These are phyloP conservation scores for Angomonas ambiguus DNA, from an alignment of 208 protist genomes.

Conservation along the genomic window DNA sequence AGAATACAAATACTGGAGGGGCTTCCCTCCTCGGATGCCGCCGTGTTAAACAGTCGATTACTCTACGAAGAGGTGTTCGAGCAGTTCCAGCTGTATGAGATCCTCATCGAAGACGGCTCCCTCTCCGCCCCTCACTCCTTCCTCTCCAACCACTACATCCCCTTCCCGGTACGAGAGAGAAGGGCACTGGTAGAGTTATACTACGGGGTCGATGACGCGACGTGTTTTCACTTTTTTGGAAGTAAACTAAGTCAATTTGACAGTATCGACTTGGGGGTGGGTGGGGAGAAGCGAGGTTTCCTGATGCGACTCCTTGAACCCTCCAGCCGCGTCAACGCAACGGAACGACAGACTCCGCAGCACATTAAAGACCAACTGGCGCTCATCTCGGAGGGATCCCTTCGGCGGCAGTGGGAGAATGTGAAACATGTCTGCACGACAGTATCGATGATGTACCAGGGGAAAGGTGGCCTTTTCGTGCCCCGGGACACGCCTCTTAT, in stretches of 20 bases:
- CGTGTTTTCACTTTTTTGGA: slow-evolving; percentile 74
- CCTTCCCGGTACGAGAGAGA: slow-evolving; percentile 55
- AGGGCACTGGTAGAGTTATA: slow-evolving; percentile 63
- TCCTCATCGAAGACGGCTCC: slow-evolving; percentile 44
- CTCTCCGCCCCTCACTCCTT: slow-evolving; percentile 77
- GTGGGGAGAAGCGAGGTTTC: slow-evolving; percentile 23
- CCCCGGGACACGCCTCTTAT: slow-evolving; percentile 49
- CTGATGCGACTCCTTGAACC: slow-evolving; percentile 51
- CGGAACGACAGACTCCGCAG: slow-evolving; percentile 20
- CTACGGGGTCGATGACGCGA: slow-evolving; percentile 61
- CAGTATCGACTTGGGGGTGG: not conserved
- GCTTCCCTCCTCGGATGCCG: slow-evolving; percentile 17
- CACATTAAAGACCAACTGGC: not conserved
- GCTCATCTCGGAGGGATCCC: slow-evolving; percentile 11
- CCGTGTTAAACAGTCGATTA: slow-evolving; percentile 34
- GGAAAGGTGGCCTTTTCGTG: slow-evolving; percentile 60
- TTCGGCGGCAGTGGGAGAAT: slow-evolving; percentile 81
- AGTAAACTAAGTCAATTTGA: slow-evolving; percentile 52
- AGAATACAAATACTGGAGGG: slow-evolving; percentile 34
- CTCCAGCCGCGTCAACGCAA: slow-evolving; percentile 7
- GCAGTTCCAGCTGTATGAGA: slow-evolving; percentile 73
- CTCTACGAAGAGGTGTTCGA: slow-evolving; percentile 64
- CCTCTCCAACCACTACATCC: slow-evolving; percentile 66
- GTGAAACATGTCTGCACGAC: slow-evolving; percentile 69
- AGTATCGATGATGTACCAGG: slow-evolving; percentile 63